Evolutionary conservation across 2,329 filamentous ascomycete genomes (phyloP), one percentile per base, ranked within the genome.

Genomic region (Talaromyces sp.): DNA sequence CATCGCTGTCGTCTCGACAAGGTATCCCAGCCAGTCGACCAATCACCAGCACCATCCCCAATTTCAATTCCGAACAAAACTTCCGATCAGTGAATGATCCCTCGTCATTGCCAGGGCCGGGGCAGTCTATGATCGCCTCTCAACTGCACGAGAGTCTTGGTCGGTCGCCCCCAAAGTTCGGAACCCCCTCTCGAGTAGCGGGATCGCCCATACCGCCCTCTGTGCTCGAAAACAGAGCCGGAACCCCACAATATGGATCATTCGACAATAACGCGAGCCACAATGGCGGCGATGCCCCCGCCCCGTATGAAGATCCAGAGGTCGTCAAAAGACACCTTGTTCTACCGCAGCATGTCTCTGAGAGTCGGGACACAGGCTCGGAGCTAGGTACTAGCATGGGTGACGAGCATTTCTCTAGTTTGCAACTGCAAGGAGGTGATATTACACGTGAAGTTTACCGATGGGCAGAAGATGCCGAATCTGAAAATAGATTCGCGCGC

Each of bases 361-460:
- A 65, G 53, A 66, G 41, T 62, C 70, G 56, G 56, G 70, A 63
- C 54, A 69, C 49, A 51, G 65, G 57, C 51, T 67, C 66, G 30
- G 69, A 66, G 29, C 63, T 69, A 60, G 66, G 74, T 65, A 63
- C 75, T 20, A 67, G 62, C 37, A 27, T 62, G 41, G 65, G 65
- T 56, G 85, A 87, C 5, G 89, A 94, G 54, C 90, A 96, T 66
- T 99, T 99, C 70, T 97, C 92, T 27, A 97, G 94, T 74, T 75
- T 99, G 70, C 87, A 87, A 68, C 78, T 99, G 42, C 95, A 97
- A 70, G 94, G 94, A 55, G 94, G 94, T 58, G 94, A 99, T 70
- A 88, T 97, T 52, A 97, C 93, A 20, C 82, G 94, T 55, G 90
- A 93, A 49, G 96, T 99, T 64, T 99, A 99, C 78, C 88, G 90